These are phyloP conservation scores for Fusarium ramigenum DNA, from an alignment of 2,329 filamentous ascomycete species.

Conservation along the genomic window DNA sequence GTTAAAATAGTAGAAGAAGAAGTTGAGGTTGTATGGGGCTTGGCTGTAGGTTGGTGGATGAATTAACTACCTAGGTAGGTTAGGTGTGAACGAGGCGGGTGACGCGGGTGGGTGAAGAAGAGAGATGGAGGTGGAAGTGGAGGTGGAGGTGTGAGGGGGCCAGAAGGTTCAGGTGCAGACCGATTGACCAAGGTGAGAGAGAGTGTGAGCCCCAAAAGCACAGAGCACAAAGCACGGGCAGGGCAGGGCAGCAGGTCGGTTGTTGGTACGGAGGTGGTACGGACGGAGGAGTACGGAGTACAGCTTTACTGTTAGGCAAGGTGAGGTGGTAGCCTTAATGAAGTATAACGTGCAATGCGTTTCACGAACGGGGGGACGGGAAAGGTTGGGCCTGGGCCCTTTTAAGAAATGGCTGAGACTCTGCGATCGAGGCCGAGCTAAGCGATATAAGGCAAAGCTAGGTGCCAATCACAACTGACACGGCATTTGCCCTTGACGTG, in stretches of 20 bases:
- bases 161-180: slow-evolving; percentile 4
- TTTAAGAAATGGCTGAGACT: slow-evolving; percentile 29
- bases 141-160: slow-evolving; percentile 1
- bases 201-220: neutral
- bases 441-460: slow-evolving; percentile 11
- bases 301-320: neutral
- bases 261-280: neutral
- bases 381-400: slow-evolving; percentile 34
- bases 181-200: slow-evolving; percentile 1
- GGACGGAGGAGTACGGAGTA: neutral
- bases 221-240: neutral
- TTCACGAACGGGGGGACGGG: slow-evolving; percentile 31
- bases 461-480: slow-evolving; percentile 18
- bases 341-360: slow-evolving; percentile 30
- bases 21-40: slow-evolving; percentile 11
- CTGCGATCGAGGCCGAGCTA: slow-evolving; percentile 3
- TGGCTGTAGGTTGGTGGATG: slow-evolving; percentile 7
- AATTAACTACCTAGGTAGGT: slow-evolving; percentile 3
- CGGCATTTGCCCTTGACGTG: slow-evolving; percentile 29
- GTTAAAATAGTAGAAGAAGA: slow-evolving; percentile 10
- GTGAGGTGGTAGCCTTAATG: slow-evolving; percentile 7
- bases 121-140: slow-evolving; percentile 2
- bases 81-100: slow-evolving; percentile 3
- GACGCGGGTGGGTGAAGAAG: slow-evolving; percentile 12
- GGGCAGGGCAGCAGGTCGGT: neutral